A percentile compares a stretch with the other conserved stretches of the same genome.
These are phyloP conservation scores for Eimeria praecox DNA, from an alignment of 169 alveolate species.

Conservation along the genomic window DNA sequence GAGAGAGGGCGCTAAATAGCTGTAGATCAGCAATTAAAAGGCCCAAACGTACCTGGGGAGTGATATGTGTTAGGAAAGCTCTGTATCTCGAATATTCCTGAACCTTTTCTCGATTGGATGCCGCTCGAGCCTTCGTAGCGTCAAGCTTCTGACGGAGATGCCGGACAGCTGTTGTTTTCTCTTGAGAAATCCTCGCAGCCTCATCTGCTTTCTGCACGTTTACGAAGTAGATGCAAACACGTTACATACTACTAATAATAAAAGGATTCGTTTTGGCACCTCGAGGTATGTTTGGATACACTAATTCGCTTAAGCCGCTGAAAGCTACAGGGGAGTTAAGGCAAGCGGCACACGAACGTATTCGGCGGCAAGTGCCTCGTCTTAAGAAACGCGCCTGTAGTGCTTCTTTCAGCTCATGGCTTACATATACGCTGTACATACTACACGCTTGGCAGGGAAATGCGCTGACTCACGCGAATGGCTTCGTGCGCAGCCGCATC, in stretches of 20 bases:
- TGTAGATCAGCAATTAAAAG: background rate
- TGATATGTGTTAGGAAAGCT: conserved; percentile 83
- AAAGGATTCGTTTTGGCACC: background rate
- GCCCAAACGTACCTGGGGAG: conserved; percentile 83
- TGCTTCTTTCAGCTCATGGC: no score
- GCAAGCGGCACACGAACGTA: background rate
- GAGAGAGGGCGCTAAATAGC: background rate
- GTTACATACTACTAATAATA: background rate
- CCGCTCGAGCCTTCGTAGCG: conserved; percentile 57
- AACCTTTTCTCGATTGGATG: conserved; percentile 82
- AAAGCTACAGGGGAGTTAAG: background rate
- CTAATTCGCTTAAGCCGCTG: background rate
- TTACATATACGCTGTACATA: background rate
- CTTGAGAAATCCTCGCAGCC: conserved; percentile 81
- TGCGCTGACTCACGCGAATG: conserved; percentile 71
- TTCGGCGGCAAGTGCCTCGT: background rate
- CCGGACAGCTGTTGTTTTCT: conserved; percentile 69
- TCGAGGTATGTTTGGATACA: background rate
- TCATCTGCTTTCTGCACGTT: conserved; percentile 72
- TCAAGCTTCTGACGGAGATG: conserved; percentile 65
- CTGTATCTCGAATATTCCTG: conserved; percentile 82
- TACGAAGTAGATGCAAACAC: background rate
- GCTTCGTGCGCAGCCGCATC: conserved; percentile 87
- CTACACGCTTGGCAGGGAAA: background rate
- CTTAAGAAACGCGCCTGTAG: background rate